Percentiles rank a stretch among this genome's conserved stretches.
phyloP scores from a whole-genome alignment of 257 asterid genomes.

The Solanum lycopersicoides region DNA sequence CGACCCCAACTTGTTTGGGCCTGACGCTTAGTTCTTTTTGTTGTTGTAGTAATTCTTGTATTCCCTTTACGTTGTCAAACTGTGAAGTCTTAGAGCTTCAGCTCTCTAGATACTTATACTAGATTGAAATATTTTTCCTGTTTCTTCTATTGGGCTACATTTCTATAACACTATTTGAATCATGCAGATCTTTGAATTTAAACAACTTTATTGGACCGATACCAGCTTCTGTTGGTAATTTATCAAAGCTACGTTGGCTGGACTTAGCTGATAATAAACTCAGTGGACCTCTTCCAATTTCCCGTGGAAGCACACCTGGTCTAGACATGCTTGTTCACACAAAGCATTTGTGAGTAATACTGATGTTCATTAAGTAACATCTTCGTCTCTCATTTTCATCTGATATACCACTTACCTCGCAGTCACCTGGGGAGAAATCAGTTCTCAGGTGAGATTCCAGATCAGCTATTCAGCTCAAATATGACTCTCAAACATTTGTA shows the following conservation, averaged over 20 bases:
- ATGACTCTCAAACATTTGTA: conserved; percentile 71
- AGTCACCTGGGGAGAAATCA: conserved; percentile 81
- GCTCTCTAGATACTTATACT: neutral
- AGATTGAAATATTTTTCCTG: neutral
- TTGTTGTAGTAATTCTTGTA: neutral
- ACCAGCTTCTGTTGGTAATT: conserved; percentile 63
- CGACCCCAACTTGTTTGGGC: neutral
- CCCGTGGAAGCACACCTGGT: conserved; percentile 55
- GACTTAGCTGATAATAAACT: conserved; percentile 83
- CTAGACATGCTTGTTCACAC: conserved; percentile 72
- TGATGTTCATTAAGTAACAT: neutral
- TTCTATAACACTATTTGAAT: neutral
- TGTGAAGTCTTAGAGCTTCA: neutral
- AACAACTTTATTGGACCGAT: conserved; percentile 65
- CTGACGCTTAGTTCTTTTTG: neutral
- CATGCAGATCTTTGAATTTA: conserved; percentile 58
- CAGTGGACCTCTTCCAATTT: conserved; percentile 67
- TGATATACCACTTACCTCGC: conserved; percentile 7
- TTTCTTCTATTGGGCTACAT: neutral
- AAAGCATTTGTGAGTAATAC: conserved; percentile 59
- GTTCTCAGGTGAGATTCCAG: conserved; percentile 67
- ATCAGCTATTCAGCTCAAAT: conserved; percentile 50
- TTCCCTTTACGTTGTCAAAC: neutral
- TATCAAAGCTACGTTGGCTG: conserved; percentile 59
- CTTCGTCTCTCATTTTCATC: neutral